phyloP scores from a whole-genome alignment of 2,329 filamentous ascomycete genomes.

The Clonostachys solani region DNA sequence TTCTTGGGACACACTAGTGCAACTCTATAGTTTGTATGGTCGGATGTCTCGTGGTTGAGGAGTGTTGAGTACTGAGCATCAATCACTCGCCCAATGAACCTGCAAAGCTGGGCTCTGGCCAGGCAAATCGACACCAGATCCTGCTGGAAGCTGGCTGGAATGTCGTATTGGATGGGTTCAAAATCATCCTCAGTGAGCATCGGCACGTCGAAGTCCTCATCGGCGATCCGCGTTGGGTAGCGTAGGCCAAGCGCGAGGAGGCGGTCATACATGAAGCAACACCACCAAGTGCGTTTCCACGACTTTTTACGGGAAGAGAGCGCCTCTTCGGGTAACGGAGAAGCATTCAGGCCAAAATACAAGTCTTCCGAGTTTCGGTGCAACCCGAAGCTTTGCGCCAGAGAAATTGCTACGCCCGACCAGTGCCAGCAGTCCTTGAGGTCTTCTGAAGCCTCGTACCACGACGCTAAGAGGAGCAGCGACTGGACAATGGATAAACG shows the following conservation, averaged over 20 bases:
- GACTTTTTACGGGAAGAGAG: conserved; percentile 48
- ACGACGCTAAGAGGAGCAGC: conserved; percentile 89
- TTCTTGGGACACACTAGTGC: background rate
- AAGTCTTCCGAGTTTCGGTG: conserved; percentile 80
- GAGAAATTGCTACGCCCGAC: conserved; percentile 93
- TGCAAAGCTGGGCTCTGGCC: conserved; percentile 82
- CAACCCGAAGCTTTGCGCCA: conserved; percentile 89
- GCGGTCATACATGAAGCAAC: conserved; percentile 90
- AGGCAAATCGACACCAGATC: conserved; percentile 86
- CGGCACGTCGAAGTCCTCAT: conserved; percentile 89
- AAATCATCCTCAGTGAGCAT: conserved; percentile 86
- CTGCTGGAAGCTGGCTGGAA: conserved; percentile 66
- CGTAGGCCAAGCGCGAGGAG: conserved; percentile 92
- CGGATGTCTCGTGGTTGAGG: background rate
- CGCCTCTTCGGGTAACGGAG: conserved; percentile 44
- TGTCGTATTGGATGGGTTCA: conserved; percentile 66
- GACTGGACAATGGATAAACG: conserved; percentile 85
- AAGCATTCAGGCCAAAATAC: conserved; percentile 52
- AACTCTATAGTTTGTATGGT: background rate
- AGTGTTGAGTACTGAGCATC: background rate
- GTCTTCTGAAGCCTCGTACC: conserved; percentile 95
- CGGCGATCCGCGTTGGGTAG: conserved; percentile 85
- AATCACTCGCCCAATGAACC: conserved; percentile 64
- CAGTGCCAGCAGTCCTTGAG: conserved; percentile 98
- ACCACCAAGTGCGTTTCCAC: conserved; percentile 98